phyloP scores from a whole-genome alignment of 1,139 yeast genomes.

The Geotrichum restrictum region DNA sequence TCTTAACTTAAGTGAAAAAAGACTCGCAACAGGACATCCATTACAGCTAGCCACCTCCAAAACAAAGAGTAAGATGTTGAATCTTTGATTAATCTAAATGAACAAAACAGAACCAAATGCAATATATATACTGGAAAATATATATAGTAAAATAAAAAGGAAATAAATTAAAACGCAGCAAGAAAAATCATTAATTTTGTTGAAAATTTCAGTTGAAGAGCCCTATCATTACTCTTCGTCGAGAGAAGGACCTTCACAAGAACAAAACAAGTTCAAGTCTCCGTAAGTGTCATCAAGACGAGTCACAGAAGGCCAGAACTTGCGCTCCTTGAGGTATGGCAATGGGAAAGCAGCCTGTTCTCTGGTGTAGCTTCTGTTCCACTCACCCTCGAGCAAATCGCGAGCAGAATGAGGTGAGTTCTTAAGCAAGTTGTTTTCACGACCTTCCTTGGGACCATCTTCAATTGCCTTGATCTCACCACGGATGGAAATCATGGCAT shows the following conservation, averaged over 20 bases:
- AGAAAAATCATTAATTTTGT: slow-evolving; percentile 2
- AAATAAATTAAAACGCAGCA: background rate
- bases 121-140: background rate
- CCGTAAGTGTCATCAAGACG: slow-evolving; percentile 93
- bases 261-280: slow-evolving; percentile 86
- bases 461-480: slow-evolving; percentile 76
- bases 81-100: background rate
- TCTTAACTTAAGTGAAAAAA: too few relatives aligned
- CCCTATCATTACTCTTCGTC: slow-evolving; percentile 12
- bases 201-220: background rate
- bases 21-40: too few relatives aligned
- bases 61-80: slow-evolving; percentile 11
- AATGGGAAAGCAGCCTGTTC: slow-evolving; percentile 93
- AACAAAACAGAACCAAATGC: background rate
- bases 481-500: slow-evolving; percentile 78
- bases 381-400: slow-evolving; percentile 69
- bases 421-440: slow-evolving; percentile 62
- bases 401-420: slow-evolving; percentile 89
- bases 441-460: slow-evolving; percentile 47
- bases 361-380: slow-evolving; percentile 83
- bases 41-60: too few relatives aligned
- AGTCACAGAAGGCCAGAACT: slow-evolving; percentile 94
- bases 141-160: background rate
- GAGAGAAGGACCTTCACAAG: slow-evolving; percentile 52
- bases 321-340: slow-evolving; percentile 62